phyloP scores from a whole-genome alignment of 129 eudicot genomes.

The Lactuca sativa region DNA sequence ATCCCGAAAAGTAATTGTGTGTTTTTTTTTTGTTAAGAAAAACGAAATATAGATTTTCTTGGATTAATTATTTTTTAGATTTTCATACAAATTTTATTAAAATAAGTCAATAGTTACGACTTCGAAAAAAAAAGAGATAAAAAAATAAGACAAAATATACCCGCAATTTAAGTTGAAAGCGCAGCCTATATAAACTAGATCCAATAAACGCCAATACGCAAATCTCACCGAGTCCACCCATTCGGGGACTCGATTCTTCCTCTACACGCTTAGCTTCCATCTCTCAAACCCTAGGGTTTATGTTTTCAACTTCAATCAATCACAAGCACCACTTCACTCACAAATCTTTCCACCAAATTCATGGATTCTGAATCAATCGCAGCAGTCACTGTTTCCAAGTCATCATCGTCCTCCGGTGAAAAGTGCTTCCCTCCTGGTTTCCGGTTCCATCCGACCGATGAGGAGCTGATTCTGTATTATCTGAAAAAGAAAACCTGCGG shows the following conservation, averaged over 20 bases:
- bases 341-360: background rate
- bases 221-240: slow-evolving; percentile 6
- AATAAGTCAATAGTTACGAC: too few relatives aligned
- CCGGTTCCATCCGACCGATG: slow-evolving; percentile 77
- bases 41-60: too few relatives aligned
- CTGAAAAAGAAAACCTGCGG: slow-evolving; percentile 66
- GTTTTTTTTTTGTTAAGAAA: too few relatives aligned
- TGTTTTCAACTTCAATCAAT: background rate
- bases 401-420: slow-evolving; percentile 27
- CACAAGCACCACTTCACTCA: background rate
- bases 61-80: too few relatives aligned
- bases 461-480: slow-evolving; percentile 63
- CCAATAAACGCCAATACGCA: background rate
- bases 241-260: slow-evolving; percentile 11
- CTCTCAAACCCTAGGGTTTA: background rate
- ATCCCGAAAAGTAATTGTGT: too few relatives aligned
- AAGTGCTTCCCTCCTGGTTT: slow-evolving; percentile 63
- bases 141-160: too few relatives aligned
- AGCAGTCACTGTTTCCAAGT: slow-evolving; percentile 12
- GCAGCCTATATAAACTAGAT: background rate
- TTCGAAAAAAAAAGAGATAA: too few relatives aligned
- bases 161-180: background rate
- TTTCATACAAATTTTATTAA: too few relatives aligned
- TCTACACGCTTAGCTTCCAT: slow-evolving; percentile 11
- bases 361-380: slow-evolving; percentile 16